Evolutionary conservation across 305 asterid genomes (phyloP).

Genomic region (Solanum hybrid): DNA sequence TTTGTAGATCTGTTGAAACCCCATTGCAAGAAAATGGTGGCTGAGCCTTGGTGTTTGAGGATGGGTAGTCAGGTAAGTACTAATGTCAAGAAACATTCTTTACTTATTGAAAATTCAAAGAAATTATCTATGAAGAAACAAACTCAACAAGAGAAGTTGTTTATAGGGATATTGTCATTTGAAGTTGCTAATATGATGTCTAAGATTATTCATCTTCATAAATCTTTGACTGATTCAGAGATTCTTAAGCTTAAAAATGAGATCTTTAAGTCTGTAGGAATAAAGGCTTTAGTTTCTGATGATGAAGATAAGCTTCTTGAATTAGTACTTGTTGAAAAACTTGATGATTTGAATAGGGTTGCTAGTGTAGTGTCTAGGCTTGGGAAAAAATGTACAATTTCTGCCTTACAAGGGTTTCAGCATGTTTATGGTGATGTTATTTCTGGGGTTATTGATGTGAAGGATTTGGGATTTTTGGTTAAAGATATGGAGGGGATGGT

Average conservation of each 20-base stretch:
- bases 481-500: constrained; percentile 88
- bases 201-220: constrained; percentile 68
- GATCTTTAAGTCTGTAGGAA: constrained; percentile 60
- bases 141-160: constrained; percentile 28
- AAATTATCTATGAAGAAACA: constrained; percentile 33
- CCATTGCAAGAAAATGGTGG: constrained; percentile 45
- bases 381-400: constrained; percentile 79
- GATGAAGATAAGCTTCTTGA: constrained; percentile 62
- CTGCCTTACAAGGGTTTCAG: constrained; percentile 83
- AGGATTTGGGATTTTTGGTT: constrained; percentile 65
- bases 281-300: constrained; percentile 47
- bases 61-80: constrained; percentile 90
- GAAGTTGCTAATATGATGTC: constrained; percentile 95
- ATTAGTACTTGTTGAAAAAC: constrained; percentile 60
- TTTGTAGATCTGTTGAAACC: background rate
- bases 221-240: constrained; percentile 24
- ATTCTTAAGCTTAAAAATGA: constrained; percentile 59
- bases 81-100: constrained; percentile 71
- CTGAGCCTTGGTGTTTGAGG: constrained; percentile 76
- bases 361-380: constrained; percentile 79
- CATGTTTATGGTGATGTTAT: constrained; percentile 83
- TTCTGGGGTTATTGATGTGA: constrained; percentile 59
- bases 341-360: constrained; percentile 65
- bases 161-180: constrained; percentile 78
- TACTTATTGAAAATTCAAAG: constrained; percentile 46